phyloP scores from a whole-genome alignment of 2,329 filamentous ascomycete species.

The Pseudogymnoascus sp. region DNA sequence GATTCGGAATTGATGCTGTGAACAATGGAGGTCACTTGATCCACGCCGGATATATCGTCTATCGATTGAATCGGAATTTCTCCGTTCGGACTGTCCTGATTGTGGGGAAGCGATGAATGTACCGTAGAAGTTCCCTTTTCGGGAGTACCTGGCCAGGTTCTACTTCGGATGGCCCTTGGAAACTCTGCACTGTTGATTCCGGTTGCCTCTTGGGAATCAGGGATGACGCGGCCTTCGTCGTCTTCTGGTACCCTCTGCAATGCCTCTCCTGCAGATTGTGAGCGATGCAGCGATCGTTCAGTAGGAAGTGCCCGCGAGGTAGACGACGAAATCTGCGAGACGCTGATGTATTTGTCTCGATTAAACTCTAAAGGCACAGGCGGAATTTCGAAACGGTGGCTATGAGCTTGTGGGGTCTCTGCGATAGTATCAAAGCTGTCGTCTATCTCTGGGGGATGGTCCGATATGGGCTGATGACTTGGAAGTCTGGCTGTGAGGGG shows the following conservation, averaged over 20 bases:
- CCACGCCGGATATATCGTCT: not conserved
- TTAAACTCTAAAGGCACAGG: not conserved
- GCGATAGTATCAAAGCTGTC: not conserved
- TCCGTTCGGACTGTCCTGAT: not conserved
- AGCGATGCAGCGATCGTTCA: not conserved
- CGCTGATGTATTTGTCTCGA: not conserved
- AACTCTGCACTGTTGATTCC: constrained; percentile 19
- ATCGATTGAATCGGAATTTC: not conserved
- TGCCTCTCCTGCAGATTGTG: not conserved
- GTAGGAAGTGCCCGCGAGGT: not conserved
- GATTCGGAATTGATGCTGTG: not conserved
- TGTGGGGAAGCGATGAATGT: not conserved
- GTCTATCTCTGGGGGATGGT: not conserved
- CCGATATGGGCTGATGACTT: not conserved
- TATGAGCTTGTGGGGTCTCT: not conserved
- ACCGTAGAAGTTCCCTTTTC: not conserved
- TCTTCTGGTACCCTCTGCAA: constrained; percentile 4
- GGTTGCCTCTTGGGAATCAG: constrained; percentile 29
- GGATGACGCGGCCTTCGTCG: constrained; percentile 22
- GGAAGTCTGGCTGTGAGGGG: not conserved
- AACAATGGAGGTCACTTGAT: not conserved
- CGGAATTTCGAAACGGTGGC: not conserved
- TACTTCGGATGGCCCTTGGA: constrained; percentile 16
- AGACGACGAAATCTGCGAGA: constrained; percentile 12
- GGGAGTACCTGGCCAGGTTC: not conserved